A percentile compares a stretch with the other conserved stretches of the same genome.
Conservation (phyloP, 192 early-diverging fungal genomes). For the Geranomyces michiganensis region DNA sequence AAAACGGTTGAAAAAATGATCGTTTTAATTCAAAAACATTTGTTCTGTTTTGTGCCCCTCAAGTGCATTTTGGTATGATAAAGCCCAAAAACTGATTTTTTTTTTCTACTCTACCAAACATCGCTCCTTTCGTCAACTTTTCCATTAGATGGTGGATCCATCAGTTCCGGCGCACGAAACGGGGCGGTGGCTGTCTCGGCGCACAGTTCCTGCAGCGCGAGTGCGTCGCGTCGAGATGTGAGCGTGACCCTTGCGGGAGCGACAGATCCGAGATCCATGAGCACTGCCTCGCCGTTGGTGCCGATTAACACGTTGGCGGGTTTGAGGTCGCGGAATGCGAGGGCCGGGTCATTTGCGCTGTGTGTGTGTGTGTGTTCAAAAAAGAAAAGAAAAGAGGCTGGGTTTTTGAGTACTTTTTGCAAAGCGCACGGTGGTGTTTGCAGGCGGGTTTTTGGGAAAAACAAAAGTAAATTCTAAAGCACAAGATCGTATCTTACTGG, state of each 20-base stretch:
- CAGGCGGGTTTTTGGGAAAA: too few relatives aligned
- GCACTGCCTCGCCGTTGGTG: constrained; percentile 32
- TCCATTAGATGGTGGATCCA: constrained; percentile 47
- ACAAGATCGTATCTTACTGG: too few relatives aligned
- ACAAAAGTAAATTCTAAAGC: too few relatives aligned
- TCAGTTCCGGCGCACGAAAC: constrained; percentile 53
- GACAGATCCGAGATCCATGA: constrained; percentile 60
- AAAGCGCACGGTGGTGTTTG: background rate
- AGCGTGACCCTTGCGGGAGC: constrained; percentile 42
- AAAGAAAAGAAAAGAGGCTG: background rate
- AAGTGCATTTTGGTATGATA: too few relatives aligned
- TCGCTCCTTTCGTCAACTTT: constrained; percentile 46
- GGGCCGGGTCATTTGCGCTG: constrained; percentile 47
- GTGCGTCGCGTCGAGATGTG: constrained; percentile 44
- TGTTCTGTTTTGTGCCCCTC: too few relatives aligned
- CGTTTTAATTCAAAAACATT: too few relatives aligned
- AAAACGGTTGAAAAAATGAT: too few relatives aligned
- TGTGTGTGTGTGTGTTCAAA: background rate
- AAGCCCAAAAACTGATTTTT: background rate
- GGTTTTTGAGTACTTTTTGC: background rate
- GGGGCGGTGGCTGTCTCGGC: constrained; percentile 58
- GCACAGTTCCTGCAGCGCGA: constrained; percentile 51
- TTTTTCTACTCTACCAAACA: constrained; percentile 39
- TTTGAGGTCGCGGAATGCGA: constrained; percentile 56
- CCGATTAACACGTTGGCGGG: constrained; percentile 55